These are phyloP conservation scores for Arxiozyma slooffiae DNA, from an alignment of 1,139 yeast genomes.

Conservation along the genomic window DNA sequence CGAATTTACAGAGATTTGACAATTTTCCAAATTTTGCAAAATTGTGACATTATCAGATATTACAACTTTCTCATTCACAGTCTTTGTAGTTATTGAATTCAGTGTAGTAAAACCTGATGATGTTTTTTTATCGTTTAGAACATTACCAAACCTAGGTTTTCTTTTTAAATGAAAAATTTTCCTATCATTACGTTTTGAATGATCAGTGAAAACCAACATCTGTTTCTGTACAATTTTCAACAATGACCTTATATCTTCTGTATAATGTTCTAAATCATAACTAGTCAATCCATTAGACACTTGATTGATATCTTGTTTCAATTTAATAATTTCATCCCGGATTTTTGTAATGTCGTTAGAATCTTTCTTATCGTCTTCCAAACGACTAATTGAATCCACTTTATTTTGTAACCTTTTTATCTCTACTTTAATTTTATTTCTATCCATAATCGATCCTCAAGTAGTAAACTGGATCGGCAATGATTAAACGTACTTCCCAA, in stretches of 20 bases:
- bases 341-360: neutral
- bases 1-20: constrained; percentile 3
- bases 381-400: neutral
- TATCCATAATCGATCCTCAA: neutral
- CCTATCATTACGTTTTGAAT: neutral
- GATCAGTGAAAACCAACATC: neutral
- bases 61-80: neutral
- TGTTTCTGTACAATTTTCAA: constrained; percentile 10
- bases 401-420: constrained; percentile 5
- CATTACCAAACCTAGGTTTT: neutral
- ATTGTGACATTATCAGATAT: neutral
- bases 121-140: neutral
- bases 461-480: too few species aligned
- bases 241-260: constrained; percentile 11
- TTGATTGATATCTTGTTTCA: constrained; percentile 11
- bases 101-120: neutral
- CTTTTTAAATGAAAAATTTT: constrained; percentile 3
- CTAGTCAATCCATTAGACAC: constrained; percentile 12
- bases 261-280: constrained; percentile 16
- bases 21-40: constrained; percentile 5
- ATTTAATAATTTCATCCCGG: constrained; percentile 6
- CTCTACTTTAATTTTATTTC: neutral
- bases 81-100: neutral
- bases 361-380: neutral
- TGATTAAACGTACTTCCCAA: neutral